Percentiles rank a stretch among this genome's conserved stretches.
Evolutionary conservation across 73 alveolate species (phyloP).

Genomic region (Strombidium stylifer): DNA sequence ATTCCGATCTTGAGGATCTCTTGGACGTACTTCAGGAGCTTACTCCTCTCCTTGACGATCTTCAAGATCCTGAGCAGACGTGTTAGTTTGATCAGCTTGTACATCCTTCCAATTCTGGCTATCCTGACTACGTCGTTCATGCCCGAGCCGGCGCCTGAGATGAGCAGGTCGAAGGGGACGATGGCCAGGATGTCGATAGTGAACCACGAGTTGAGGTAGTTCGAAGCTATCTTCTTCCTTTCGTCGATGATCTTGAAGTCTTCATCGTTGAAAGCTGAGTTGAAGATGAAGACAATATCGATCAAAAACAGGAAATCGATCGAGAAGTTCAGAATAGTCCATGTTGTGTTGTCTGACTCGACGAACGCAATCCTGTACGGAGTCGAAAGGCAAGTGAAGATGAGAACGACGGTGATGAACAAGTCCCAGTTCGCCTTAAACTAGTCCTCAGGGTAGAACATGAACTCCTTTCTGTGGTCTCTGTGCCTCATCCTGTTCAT

Average conservation of each 20-base stretch:
- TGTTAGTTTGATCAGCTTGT: constrained; percentile 57
- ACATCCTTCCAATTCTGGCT: constrained; percentile 62
- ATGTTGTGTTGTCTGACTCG: neutral
- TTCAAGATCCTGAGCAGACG: constrained; percentile 42
- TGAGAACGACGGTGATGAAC: constrained; percentile 46
- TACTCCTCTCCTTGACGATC: constrained; percentile 58
- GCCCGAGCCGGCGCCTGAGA: constrained; percentile 28
- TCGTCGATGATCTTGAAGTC: constrained; percentile 33
- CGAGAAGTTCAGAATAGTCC: constrained; percentile 21
- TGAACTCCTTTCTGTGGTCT: constrained; percentile 13
- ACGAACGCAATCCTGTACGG: constrained; percentile 39
- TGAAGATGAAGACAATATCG: constrained; percentile 53
- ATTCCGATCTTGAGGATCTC: constrained; percentile 19
- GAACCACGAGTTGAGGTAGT: constrained; percentile 58
- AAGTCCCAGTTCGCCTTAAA: constrained; percentile 76
- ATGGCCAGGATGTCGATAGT: constrained; percentile 59
- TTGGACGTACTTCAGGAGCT: constrained; percentile 37
- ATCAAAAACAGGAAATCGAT: constrained; percentile 29
- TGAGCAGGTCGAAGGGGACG: constrained; percentile 46
- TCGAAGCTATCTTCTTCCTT: constrained; percentile 25
- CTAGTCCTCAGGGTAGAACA: constrained; percentile 73
- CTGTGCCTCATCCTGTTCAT: constrained; percentile 20
- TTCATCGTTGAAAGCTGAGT: constrained; percentile 61
- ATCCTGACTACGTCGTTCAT: constrained; percentile 58
- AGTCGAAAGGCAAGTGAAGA: constrained; percentile 58